Percentiles rank a stretch among this genome's conserved stretches.
phyloP scores from a whole-genome alignment of 495 filamentous ascomycete species.

The Penicillium paradoxum region DNA sequence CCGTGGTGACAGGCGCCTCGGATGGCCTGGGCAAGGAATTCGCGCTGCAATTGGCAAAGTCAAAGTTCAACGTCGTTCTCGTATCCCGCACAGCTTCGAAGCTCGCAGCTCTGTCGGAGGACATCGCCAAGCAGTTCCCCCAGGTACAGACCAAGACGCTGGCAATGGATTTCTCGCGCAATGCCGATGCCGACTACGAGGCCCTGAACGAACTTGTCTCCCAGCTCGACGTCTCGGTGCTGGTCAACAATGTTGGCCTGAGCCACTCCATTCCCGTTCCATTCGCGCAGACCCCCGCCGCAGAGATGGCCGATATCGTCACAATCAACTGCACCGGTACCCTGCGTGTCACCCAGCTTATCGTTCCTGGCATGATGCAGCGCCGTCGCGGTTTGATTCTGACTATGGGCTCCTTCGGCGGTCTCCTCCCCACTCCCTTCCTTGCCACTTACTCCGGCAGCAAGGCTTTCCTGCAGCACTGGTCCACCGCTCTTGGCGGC shows the following conservation, averaged over 20 bases:
- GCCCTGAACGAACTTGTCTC: conserved; percentile 60
- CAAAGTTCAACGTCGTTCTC: conserved; percentile 89
- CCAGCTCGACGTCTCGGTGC: conserved; percentile 74
- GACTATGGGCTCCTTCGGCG: conserved; percentile 96
- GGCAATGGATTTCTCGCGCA: conserved; percentile 85
- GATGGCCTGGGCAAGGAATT: conserved; percentile 98
- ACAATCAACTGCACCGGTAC: conserved; percentile 91
- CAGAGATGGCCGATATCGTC: conserved; percentile 85
- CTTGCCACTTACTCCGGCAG: conserved; percentile 95
- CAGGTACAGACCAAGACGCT: conserved; percentile 64
- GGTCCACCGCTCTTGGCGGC: conserved; percentile 79
- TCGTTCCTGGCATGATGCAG: conserved; percentile 78
- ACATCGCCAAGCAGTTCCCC: conserved; percentile 64
- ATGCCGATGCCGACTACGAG: conserved; percentile 71
- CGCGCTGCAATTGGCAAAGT: conserved; percentile 79
- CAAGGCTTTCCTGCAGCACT: conserved; percentile 98
- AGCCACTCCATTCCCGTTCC: conserved; percentile 88
- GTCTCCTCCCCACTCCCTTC: conserved; percentile 82
- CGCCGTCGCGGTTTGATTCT: conserved; percentile 84
- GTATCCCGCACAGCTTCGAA: conserved; percentile 92
- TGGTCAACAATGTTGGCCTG: conserved; percentile 97
- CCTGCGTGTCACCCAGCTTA: conserved; percentile 74
- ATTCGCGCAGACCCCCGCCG: conserved; percentile 69
- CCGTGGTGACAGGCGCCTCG: conserved; percentile 89
- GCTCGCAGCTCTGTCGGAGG: conserved; percentile 66